A percentile compares a stretch with the other conserved stretches of the same genome.
These are phyloP conservation scores for Flammula alnicola DNA, from an alignment of 1,284 basidiomycete species.

Conservation along the genomic window DNA sequence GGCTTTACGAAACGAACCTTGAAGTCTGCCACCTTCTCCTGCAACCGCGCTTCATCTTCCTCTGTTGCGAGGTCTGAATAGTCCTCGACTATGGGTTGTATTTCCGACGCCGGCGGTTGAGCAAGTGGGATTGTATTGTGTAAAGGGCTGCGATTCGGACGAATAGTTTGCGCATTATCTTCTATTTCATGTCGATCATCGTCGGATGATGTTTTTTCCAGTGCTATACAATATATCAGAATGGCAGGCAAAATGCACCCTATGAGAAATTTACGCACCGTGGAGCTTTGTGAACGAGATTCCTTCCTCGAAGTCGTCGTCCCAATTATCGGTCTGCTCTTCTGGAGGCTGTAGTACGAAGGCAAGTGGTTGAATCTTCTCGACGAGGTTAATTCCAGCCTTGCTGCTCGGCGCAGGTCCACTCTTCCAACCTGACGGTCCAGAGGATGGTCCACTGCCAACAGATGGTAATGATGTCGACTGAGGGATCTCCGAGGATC, in stretches of 20 bases:
- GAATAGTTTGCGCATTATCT: slow-evolving; percentile 79
- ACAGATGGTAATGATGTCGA: slow-evolving; percentile 29
- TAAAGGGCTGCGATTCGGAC: slow-evolving; percentile 70
- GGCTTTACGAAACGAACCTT: slow-evolving; percentile 52
- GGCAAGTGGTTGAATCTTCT: slow-evolving; percentile 62
- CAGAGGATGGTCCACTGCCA: slow-evolving; percentile 28
- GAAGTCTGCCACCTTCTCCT: slow-evolving; percentile 81
- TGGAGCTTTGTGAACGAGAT: slow-evolving; percentile 87
- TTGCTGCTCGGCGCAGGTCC: slow-evolving; percentile 38
- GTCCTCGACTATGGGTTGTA: slow-evolving; percentile 80
- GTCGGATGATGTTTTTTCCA: slow-evolving; percentile 63
- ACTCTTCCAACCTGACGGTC: slow-evolving; percentile 37
- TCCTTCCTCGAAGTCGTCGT: slow-evolving; percentile 95
- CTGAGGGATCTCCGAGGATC: slow-evolving; percentile 27
- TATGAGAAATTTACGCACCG: too few relatives aligned
- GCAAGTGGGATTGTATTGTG: slow-evolving; percentile 56
- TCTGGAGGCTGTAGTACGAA: slow-evolving; percentile 71
- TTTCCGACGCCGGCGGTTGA: slow-evolving; percentile 60
- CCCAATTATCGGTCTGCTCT: slow-evolving; percentile 94
- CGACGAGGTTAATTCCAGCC: slow-evolving; percentile 47
- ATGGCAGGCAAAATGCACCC: too few relatives aligned
- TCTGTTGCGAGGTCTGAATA: slow-evolving; percentile 85
- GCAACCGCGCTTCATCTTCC: slow-evolving; percentile 73
- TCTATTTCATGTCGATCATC: slow-evolving; percentile 69
- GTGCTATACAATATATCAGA: too few relatives aligned